These are phyloP conservation scores for Colletotrichum truncatum DNA, from an alignment of 2,329 filamentous ascomycete species.

Conservation along the genomic window DNA sequence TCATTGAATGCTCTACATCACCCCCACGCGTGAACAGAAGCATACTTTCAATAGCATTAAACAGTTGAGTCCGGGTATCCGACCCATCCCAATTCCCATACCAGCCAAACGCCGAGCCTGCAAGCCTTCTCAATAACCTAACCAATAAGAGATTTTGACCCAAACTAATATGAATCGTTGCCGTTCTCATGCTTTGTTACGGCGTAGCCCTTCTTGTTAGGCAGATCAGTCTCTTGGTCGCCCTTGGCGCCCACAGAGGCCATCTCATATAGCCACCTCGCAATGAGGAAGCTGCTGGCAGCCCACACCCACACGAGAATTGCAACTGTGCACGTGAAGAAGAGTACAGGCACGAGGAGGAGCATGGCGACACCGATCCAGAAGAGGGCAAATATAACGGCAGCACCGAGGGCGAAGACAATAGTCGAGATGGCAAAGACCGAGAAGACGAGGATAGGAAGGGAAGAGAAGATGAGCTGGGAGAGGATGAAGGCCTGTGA, in stretches of 20 bases:
- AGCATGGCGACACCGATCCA: slow-evolving; percentile 73
- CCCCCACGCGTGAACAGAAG: no score
- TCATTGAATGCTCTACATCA: no score
- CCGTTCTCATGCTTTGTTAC: slow-evolving; percentile 36
- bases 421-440: slow-evolving; percentile 71
- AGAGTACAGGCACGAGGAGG: slow-evolving; percentile 73
- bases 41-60: no score
- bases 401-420: slow-evolving; percentile 68
- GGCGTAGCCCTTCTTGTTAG: slow-evolving; percentile 30
- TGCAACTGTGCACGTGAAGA: slow-evolving; percentile 70
- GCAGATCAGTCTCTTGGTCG: slow-evolving; percentile 32
- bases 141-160: neutral
- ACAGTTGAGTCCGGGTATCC: no score
- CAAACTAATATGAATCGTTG: no score
- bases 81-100: no score
- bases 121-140: no score
- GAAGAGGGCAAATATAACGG: slow-evolving; percentile 73
- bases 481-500: slow-evolving; percentile 72
- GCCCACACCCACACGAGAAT: slow-evolving; percentile 75
- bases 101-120: no score
- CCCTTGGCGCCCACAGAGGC: slow-evolving; percentile 36
- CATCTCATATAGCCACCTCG: slow-evolving; percentile 55
- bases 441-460: slow-evolving; percentile 75
- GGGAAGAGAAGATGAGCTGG: slow-evolving; percentile 71
- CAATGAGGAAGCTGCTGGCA: slow-evolving; percentile 64